Base-by-base conservation (phyloP, 306 rosid genomes). In the Bauhinia variegata region DNA sequence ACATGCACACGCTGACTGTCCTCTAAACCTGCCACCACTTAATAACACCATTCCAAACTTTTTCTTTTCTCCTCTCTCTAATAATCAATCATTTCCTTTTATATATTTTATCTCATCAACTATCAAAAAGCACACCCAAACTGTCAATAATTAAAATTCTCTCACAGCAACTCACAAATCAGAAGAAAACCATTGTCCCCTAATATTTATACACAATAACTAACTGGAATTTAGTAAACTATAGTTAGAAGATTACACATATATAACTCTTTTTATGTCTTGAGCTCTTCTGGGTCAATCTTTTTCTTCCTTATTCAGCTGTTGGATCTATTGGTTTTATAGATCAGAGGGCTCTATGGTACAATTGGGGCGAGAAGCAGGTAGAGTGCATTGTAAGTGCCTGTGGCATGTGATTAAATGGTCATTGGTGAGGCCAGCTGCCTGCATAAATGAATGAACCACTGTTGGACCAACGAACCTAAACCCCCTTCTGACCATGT, bases 401-500 rank as follows among this genome's bases (percentile, higher is more conserved):
- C 91, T 78, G 75, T 88, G 96, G 75, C 99, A 95, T 39, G 83
- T 85, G 85, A 77, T 78, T 71, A 90, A 66, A 78, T 95, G 99
- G 79, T 95, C 96, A 65, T 95, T 95, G 47, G 96, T 95, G 70
- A 95, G 86, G 11, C 99, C 99, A 17, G 91, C 71, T 54, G 97
- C 96, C 68, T 95, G 99, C 96, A 95, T 95, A 70, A 95, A 90
- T 7, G 99, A 95, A 41, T 88, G 88, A 68, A 95, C 82, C 63
- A 90, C 99, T n/a, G 96, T 95, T 15, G 99, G 99, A 8, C 99
- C 99, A 65, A 95, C 99, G 11, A 70, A 82, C 76, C 97, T 78
- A 50, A 90, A 88, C 0, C 97, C 96, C 55, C 97, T 83, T n/a
- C 97, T 77, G 0, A 93, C 82, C 99, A 93, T 86, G 83, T 93